phyloP scores from a whole-genome alignment of 2,329 filamentous ascomycete genomes.

The Blastomyces gilchristii region DNA sequence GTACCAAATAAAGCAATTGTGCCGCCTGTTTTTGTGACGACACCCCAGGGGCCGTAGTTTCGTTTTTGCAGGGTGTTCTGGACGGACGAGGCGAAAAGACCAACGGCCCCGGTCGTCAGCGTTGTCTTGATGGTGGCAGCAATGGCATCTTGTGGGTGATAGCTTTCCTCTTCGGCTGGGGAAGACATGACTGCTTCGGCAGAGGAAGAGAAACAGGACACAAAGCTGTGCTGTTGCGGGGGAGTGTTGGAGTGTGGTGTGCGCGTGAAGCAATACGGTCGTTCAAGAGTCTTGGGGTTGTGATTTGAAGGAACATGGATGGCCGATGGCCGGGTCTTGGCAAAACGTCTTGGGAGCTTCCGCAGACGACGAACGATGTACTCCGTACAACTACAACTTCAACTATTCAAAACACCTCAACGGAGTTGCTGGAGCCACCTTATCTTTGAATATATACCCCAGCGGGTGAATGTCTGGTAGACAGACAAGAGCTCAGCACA shows the following conservation, averaged over 20 bases:
- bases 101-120: slow-evolving; percentile 54
- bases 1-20: slow-evolving; percentile 60
- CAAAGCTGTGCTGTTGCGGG: background rate
- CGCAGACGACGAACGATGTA: no score
- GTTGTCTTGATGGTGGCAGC: slow-evolving; percentile 54
- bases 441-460: background rate
- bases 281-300: background rate
- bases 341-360: background rate
- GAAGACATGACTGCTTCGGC: slow-evolving; percentile 35
- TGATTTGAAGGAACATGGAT: background rate
- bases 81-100: slow-evolving; percentile 63
- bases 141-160: slow-evolving; percentile 66
- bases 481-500: background rate
- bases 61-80: slow-evolving; percentile 77
- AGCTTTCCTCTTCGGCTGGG: slow-evolving; percentile 41
- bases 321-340: background rate
- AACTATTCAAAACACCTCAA: background rate
- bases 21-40: slow-evolving; percentile 69
- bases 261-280: no score
- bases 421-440: background rate
- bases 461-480: background rate
- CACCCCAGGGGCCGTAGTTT: slow-evolving; percentile 69
- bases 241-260: background rate
- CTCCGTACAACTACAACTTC: background rate
- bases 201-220: slow-evolving; percentile 3